A percentile compares a stretch with the other conserved stretches of the same genome.
phyloP scores from a whole-genome alignment of 257 asterid species.

The Solanum raphanifolium region DNA sequence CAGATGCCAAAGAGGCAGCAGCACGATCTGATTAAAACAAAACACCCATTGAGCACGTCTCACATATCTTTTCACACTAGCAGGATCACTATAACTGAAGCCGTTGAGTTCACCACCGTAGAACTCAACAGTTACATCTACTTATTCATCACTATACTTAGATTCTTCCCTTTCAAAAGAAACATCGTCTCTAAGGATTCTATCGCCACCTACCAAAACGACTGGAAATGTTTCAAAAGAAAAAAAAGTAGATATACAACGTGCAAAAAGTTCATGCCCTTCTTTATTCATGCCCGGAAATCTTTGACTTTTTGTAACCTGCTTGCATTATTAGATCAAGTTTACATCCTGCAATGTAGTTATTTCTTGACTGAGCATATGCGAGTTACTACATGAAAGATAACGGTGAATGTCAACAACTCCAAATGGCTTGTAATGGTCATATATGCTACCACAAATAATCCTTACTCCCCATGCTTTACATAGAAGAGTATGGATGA shows the following conservation, averaged over 20 bases:
- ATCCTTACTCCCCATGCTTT: background rate
- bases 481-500: background rate
- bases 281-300: background rate
- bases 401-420: background rate
- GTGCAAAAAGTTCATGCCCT: background rate
- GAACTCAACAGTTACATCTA: background rate
- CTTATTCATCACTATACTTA: background rate
- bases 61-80: background rate
- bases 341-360: background rate
- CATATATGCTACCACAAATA: background rate
- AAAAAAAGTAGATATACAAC: background rate
- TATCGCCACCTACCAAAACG: background rate
- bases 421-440: background rate
- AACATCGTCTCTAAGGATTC: background rate
- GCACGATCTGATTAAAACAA: background rate
- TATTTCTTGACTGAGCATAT: background rate
- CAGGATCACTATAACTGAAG: background rate
- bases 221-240: background rate
- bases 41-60: background rate
- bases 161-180: background rate
- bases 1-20: background rate
- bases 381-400: background rate
- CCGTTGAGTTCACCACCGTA: background rate
- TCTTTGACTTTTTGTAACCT: background rate
- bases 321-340: background rate